These are phyloP conservation scores for Xylariaceae sp. DNA, from an alignment of 2,329 filamentous ascomycete genomes.

Conservation along the genomic window DNA sequence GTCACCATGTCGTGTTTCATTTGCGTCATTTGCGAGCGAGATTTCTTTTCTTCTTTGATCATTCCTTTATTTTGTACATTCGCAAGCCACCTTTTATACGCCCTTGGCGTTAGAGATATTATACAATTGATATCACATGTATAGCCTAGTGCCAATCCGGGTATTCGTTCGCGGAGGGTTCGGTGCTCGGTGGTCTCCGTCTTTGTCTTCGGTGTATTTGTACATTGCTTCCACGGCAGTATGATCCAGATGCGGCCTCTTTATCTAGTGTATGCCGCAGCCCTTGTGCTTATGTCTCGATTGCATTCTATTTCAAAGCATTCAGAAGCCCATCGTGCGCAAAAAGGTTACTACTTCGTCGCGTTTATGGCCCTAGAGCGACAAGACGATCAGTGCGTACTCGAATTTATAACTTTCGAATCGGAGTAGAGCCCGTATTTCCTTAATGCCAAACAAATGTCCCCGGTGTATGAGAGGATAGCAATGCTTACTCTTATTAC, in stretches of 20 bases:
- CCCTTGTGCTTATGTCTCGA: background rate
- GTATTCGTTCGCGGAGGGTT: conserved; percentile 5
- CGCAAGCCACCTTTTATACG: conserved; percentile 18
- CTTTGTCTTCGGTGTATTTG: conserved; percentile 4
- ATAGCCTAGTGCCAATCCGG: background rate
- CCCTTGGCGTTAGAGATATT: conserved; percentile 22
- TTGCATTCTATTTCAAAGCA: background rate
- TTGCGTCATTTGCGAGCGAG: conserved; percentile 11
- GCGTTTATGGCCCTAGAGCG: conserved; percentile 32
- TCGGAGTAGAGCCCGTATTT: no score
- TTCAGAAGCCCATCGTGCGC: conserved; percentile 35
- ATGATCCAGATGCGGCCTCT: background rate
- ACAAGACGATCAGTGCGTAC: conserved; percentile 8
- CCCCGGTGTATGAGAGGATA: background rate
- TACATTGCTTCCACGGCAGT: conserved; percentile 7
- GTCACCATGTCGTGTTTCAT: conserved; percentile 6
- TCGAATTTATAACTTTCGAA: no score
- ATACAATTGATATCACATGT: conserved; percentile 21
- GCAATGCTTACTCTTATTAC: conserved; percentile 66
- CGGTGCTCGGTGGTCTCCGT: background rate
- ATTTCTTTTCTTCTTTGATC: conserved; percentile 3
- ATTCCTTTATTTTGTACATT: conserved; percentile 27
- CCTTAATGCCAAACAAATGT: background rate
- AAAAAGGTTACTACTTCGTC: conserved; percentile 34
- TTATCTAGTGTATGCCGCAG: conserved; percentile 33